Evolutionary conservation across 208 protist genomes (phyloP).

Genomic region (Leishmania braziliensis): DNA sequence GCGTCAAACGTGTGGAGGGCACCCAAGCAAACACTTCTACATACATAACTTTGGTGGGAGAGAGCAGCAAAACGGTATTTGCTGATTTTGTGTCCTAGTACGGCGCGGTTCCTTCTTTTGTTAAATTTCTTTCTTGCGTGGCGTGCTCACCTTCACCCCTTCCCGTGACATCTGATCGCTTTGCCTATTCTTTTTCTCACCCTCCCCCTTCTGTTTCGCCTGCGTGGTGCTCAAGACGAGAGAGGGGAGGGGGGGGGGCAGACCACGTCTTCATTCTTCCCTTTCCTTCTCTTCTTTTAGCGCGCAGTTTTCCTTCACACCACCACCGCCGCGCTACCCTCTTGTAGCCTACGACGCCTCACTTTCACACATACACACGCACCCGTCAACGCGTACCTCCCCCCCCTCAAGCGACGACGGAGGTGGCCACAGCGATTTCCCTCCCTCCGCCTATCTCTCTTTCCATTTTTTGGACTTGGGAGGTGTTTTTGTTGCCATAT

Average conservation of each 20-base stretch:
- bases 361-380: neutral
- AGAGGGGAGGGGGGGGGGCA: neutral
- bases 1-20: neutral
- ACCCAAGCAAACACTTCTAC: neutral
- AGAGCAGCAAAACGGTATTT: neutral
- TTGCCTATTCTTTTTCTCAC: neutral
- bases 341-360: neutral
- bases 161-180: neutral
- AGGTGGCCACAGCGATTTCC: neutral
- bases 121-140: neutral
- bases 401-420: neutral
- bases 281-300: conserved; percentile 3
- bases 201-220: neutral
- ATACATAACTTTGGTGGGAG: neutral
- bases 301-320: neutral
- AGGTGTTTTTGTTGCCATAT: neutral
- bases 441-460: neutral
- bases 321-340: neutral
- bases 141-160: neutral
- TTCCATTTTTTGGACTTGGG: neutral
- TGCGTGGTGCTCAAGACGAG: neutral
- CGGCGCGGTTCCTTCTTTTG: neutral
- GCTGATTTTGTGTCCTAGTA: neutral
- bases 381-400: neutral
- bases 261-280: neutral